A percentile compares a stretch with the other conserved stretches of the same genome.
Evolutionary conservation across 2,329 filamentous ascomycete genomes (phyloP).

Genomic region (Fusarium penzigii): DNA sequence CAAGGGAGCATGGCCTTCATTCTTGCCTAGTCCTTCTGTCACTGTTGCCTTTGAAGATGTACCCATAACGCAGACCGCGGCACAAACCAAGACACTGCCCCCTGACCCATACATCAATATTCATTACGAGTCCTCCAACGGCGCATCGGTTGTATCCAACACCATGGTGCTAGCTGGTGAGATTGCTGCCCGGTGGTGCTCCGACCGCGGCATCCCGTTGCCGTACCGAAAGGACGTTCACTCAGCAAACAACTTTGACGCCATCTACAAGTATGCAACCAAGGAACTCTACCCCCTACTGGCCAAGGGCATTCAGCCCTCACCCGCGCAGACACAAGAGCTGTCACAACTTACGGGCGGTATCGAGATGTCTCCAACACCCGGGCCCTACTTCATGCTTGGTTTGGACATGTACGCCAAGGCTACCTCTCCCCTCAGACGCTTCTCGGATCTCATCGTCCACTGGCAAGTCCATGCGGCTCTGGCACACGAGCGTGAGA

Average conservation of each 20-base stretch:
- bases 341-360: constrained; percentile 43
- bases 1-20: constrained; percentile 53
- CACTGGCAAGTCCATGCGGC: constrained; percentile 69
- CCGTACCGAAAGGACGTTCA: constrained; percentile 57
- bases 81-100: constrained; percentile 27
- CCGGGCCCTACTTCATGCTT: constrained; percentile 57
- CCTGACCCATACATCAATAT: constrained; percentile 55
- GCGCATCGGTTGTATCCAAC: constrained; percentile 38
- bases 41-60: constrained; percentile 44
- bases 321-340: constrained; percentile 30
- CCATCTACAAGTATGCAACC: constrained; percentile 39
- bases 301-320: constrained; percentile 35
- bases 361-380: constrained; percentile 52
- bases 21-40: constrained; percentile 44
- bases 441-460: constrained; percentile 62
- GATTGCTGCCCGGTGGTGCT: constrained; percentile 62
- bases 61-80: constrained; percentile 10
- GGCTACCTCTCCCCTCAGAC: constrained; percentile 65
- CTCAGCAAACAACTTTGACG: constrained; percentile 37
- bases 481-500: constrained; percentile 47
- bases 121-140: constrained; percentile 30
- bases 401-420: constrained; percentile 64
- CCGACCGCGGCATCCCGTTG: constrained; percentile 56
- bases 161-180: constrained; percentile 64
- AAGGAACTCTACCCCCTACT: constrained; percentile 38